These are phyloP conservation scores for Serpula lacrymans DNA, from an alignment of 768 basidiomycete species.

Conservation along the genomic window DNA sequence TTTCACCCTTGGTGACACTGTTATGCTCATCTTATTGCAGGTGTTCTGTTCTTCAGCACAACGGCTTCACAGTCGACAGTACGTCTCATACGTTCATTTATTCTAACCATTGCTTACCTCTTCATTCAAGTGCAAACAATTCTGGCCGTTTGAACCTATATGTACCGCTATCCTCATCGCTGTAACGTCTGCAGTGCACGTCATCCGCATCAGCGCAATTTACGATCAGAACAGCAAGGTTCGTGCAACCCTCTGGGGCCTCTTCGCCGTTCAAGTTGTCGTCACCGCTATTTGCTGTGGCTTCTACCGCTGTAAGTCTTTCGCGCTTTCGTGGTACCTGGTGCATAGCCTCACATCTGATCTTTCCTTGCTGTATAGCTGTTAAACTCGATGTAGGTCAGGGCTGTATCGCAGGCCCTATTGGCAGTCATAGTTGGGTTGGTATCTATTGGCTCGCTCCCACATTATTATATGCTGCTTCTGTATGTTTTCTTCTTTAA, in stretches of 20 bases:
- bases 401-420: constrained; percentile 84
- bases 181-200: constrained; percentile 68
- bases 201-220: constrained; percentile 76
- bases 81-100: constrained; percentile 14
- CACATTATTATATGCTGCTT: constrained; percentile 65
- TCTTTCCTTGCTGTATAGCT: constrained; percentile 33
- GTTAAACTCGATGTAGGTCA: constrained; percentile 72
- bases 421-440: constrained; percentile 62
- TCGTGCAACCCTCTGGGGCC: constrained; percentile 50
- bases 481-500: constrained; percentile 43
- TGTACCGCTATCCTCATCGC: constrained; percentile 78
- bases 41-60: constrained; percentile 83
- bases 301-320: constrained; percentile 66
- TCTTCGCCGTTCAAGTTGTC: constrained; percentile 67
- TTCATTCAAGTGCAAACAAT: constrained; percentile 51
- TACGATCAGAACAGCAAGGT: constrained; percentile 62
- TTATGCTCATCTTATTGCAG: constrained; percentile 32
- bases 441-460: constrained; percentile 83
- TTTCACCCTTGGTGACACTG: constrained; percentile 3
- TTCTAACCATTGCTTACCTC: constrained; percentile 5
- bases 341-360: constrained; percentile 2
- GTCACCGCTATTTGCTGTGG: constrained; percentile 72
- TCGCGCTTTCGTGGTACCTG: constrained; percentile 1
- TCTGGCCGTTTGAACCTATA: constrained; percentile 86
- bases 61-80: constrained; percentile 52